Evolutionary conservation across 2,329 filamentous ascomycete species (phyloP), one percentile per base, ranked within the genome.

Genomic region (Colletotrichum limetticola): DNA sequence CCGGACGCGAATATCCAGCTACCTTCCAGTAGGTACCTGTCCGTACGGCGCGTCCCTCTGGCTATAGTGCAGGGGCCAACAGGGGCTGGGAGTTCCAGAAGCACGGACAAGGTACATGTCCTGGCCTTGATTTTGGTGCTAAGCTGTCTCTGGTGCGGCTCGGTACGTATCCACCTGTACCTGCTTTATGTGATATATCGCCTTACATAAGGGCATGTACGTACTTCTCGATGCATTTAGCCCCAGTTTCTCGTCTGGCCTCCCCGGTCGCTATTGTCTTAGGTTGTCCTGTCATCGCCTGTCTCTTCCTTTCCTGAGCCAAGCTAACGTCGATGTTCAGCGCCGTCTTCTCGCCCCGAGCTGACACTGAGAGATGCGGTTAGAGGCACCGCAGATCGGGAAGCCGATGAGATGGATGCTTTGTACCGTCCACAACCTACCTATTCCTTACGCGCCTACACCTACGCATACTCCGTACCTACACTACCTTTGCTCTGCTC

Each of bases 111-210:
- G 66, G 56, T 52, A 28, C 52, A 22, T 19, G n/a, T 52, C 22
- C 58, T 52, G 46, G 11, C 46, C 42, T 49, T 49, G 42, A 5
- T 32, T 35, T 53, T 16, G 28, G 30, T 32, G 30, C 28, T 53
- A 63, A 35, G n/a, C 60, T 35, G n/a, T 22, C 26, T 63, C 42
- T 63, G 32, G 66, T 22, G 60, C 62, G 66, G 37, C 52, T 42
- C 70, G 59, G 55, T 70, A 65, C 66, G 60, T 65, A 72, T 57
- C 70, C 66, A 70, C 66, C 35, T 46, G 70, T 70, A 72, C 66
- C 70, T 72, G 59, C 70, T 56, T 72, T 61, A 24, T n/a, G 19
- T 49, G 19, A 22, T n/a, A n/a, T 28, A 24, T 72, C 7, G 53
- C 66, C 68, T 64, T 72, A 65, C 62, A 55, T 56, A 65, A 65